Percentiles rank a stretch among this genome's conserved stretches.
Conservation (phyloP, 1,139 yeast genomes). For the Suhomyces coccinellae region DNA sequence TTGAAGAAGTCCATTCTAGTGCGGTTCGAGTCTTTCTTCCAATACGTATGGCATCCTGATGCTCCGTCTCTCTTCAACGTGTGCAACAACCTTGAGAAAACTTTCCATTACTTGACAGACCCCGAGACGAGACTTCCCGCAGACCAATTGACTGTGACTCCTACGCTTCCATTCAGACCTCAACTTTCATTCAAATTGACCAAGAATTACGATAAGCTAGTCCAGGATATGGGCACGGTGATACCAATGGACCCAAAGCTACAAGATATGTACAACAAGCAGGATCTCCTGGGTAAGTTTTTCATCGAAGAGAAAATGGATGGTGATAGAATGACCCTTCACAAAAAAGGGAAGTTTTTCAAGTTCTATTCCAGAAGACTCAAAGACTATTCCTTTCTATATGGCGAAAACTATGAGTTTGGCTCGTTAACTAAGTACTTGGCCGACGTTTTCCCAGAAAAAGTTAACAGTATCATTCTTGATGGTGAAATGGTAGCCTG, state of each 20-base stretch:
- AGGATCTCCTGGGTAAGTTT: constrained; percentile 42
- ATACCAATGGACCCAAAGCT: constrained; percentile 25
- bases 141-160: constrained; percentile 47
- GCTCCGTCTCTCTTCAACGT: constrained; percentile 64
- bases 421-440: constrained; percentile 67
- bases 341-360: constrained; percentile 50
- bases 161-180: constrained; percentile 64
- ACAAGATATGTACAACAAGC: constrained; percentile 17
- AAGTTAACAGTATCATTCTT: constrained; percentile 54
- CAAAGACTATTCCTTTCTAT: constrained; percentile 69
- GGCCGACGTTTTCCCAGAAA: constrained; percentile 41
- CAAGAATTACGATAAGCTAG: constrained; percentile 49
- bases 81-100: constrained; percentile 63
- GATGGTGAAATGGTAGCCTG: constrained; percentile 96
- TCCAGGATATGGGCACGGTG: constrained; percentile 38
- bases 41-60: constrained; percentile 79
- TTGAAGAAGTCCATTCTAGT: constrained; percentile 59
- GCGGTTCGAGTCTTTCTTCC: constrained; percentile 60
- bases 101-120: constrained; percentile 60
- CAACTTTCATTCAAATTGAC: constrained; percentile 62
- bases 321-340: constrained; percentile 86
- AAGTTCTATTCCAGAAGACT: constrained; percentile 69
- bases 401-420: constrained; percentile 60
- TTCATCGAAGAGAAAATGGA: constrained; percentile 89
- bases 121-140: constrained; percentile 43